These are phyloP conservation scores for Leishmania lainsoni DNA, from an alignment of 208 protist species.

Conservation along the genomic window DNA sequence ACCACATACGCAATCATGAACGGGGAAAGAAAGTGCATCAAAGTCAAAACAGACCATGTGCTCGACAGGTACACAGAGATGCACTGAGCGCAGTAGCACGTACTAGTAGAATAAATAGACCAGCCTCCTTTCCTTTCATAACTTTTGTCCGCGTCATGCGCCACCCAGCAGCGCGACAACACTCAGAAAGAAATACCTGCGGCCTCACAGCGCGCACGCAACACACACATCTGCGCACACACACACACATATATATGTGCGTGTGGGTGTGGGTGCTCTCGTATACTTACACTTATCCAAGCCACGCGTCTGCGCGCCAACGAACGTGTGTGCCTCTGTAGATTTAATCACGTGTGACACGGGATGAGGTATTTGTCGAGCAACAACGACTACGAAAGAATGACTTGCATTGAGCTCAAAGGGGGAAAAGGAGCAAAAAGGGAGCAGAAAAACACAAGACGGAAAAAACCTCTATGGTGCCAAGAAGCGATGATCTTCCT, in stretches of 20 bases:
- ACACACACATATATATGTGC: neutral
- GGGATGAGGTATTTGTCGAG: neutral
- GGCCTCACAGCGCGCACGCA: neutral
- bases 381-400: neutral
- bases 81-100: neutral
- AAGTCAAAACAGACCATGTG: neutral
- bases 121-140: neutral
- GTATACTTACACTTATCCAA: neutral
- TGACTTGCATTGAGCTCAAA: neutral
- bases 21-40: neutral
- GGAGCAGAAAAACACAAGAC: neutral
- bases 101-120: neutral
- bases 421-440: neutral
- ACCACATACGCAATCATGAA: neutral
- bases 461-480: neutral
- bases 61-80: neutral
- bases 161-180: neutral
- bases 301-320: neutral
- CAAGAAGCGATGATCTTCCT: neutral
- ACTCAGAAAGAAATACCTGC: neutral
- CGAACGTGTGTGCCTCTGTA: neutral
- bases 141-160: neutral
- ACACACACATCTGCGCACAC: neutral
- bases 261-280: neutral
- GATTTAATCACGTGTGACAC: neutral